These are phyloP conservation scores for Jamesozyma rosinii DNA, from an alignment of 805 yeast species.

Conservation along the genomic window DNA sequence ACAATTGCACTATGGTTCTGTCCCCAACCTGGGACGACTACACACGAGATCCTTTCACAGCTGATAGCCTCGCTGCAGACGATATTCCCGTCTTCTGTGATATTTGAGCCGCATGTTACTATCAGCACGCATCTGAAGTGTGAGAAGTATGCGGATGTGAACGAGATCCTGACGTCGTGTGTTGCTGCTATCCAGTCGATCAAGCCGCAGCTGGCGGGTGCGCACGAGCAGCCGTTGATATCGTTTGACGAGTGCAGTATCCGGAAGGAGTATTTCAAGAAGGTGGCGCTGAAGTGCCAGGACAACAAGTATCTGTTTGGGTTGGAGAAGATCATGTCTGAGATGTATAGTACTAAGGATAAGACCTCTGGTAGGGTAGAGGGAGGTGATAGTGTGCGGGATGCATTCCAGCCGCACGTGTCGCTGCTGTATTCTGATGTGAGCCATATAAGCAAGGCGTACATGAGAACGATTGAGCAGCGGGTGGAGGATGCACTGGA, in stretches of 20 bases:
- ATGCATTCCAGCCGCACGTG: slow-evolving; percentile 62
- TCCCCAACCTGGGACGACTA: slow-evolving; percentile 47
- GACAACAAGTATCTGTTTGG: slow-evolving; percentile 28
- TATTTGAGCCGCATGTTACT: slow-evolving; percentile 70
- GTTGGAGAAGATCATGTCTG: slow-evolving; percentile 42
- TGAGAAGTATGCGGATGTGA: slow-evolving; percentile 46
- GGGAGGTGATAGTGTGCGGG: slow-evolving; percentile 25
- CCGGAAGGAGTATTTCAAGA: slow-evolving; percentile 24
- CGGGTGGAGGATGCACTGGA: slow-evolving; percentile 59
- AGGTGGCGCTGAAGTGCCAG: slow-evolving; percentile 22
- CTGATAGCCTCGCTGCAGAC: slow-evolving; percentile 58
- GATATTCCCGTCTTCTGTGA: slow-evolving; percentile 61
- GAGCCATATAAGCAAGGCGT: slow-evolving; percentile 59
- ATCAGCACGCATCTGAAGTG: slow-evolving; percentile 53
- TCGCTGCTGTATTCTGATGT: slow-evolving; percentile 59
- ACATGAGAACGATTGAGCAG: slow-evolving; percentile 51
- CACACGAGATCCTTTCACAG: slow-evolving; percentile 48
- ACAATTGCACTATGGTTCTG: slow-evolving; percentile 67
- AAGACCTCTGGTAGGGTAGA: slow-evolving; percentile 20
- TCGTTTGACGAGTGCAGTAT: slow-evolving; percentile 20
- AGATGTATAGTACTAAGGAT: slow-evolving; percentile 38
- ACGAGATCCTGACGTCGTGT: slow-evolving; percentile 44
- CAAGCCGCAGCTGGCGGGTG: slow-evolving; percentile 10
- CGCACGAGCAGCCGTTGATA: slow-evolving; percentile 11
- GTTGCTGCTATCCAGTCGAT: slow-evolving; percentile 46